These are phyloP conservation scores for Neophaeococcomyces aloes DNA, from an alignment of 2,329 filamentous ascomycete species.

Conservation along the genomic window DNA sequence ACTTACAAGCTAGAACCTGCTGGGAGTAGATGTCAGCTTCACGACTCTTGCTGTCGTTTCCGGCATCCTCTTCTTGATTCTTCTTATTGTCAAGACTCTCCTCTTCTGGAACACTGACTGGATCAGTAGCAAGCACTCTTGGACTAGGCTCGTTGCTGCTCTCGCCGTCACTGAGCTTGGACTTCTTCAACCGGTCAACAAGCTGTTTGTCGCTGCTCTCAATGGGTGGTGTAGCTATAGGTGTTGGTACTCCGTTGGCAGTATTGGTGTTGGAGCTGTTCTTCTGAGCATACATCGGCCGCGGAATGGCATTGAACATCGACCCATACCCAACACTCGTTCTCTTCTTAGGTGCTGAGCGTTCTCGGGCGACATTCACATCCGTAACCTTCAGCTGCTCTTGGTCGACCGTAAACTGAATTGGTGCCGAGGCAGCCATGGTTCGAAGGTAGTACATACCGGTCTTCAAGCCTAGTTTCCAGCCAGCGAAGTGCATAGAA, in stretches of 20 bases:
- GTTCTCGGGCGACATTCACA: constrained; percentile 59
- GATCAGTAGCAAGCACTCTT: constrained; percentile 66
- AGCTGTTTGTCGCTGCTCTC: constrained; percentile 44
- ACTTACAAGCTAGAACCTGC: too few relatives aligned
- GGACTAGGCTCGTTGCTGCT: constrained; percentile 65
- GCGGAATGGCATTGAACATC: constrained; percentile 51
- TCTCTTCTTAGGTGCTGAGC: constrained; percentile 54
- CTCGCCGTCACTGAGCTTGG: constrained; percentile 64
- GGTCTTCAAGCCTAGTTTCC: constrained; percentile 98
- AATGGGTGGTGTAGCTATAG: constrained; percentile 56
- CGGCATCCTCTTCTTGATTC: constrained; percentile 65
- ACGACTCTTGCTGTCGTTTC: constrained; percentile 58
- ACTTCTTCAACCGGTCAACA: constrained; percentile 13
- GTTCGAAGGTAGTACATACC: constrained; percentile 99
- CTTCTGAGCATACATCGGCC: constrained; percentile 55
- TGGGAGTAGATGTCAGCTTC: constrained; percentile 94
- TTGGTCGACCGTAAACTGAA: constrained; percentile 98
- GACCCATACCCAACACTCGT: constrained; percentile 48
- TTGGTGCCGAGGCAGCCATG: constrained; percentile 89
- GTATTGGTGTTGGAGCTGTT: constrained; percentile 24
- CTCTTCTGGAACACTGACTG: constrained; percentile 45
- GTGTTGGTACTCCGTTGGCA: constrained; percentile 57
- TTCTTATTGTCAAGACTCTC: constrained; percentile 49
- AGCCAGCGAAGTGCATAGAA: constrained; percentile 97
- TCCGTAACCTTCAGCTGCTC: constrained; percentile 83